phyloP scores from a whole-genome alignment of 495 filamentous ascomycete genomes.

The Xylaria bambusicola region DNA sequence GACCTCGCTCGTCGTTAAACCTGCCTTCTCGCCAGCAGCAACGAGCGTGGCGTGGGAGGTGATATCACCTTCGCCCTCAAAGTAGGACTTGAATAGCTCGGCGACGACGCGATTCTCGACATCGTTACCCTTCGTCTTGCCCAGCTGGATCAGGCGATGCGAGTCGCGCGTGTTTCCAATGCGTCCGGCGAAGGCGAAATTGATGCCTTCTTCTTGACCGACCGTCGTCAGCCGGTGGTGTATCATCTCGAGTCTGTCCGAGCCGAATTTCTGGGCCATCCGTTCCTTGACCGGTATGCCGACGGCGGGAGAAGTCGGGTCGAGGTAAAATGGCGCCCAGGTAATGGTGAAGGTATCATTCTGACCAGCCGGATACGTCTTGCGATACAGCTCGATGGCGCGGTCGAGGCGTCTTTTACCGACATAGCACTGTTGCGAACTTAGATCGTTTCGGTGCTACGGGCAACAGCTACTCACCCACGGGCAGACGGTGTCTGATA shows the following conservation, averaged over 20 bases:
- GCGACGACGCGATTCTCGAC: slow-evolving; percentile 68
- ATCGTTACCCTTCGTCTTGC: slow-evolving; percentile 54
- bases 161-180: slow-evolving; percentile 74
- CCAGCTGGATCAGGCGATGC: slow-evolving; percentile 71
- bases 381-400: slow-evolving; percentile 64
- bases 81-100: slow-evolving; percentile 69
- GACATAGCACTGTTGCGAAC: slow-evolving; percentile 64
- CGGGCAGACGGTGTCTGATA: slow-evolving; percentile 77
- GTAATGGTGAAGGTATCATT: slow-evolving; percentile 66
- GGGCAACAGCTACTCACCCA: slow-evolving; percentile 44
- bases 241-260: slow-evolving; percentile 54
- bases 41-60: slow-evolving; percentile 62
- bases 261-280: slow-evolving; percentile 43
- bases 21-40: slow-evolving; percentile 62
- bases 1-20: slow-evolving; percentile 60
- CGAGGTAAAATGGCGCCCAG: slow-evolving; percentile 78
- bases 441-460: slow-evolving; percentile 11
- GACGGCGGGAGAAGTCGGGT: slow-evolving; percentile 56
- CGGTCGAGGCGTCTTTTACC: slow-evolving; percentile 70
- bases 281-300: slow-evolving; percentile 28
- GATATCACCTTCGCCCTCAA: slow-evolving; percentile 77
- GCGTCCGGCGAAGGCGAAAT: slow-evolving; percentile 68
- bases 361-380: slow-evolving; percentile 50
- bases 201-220: slow-evolving; percentile 64
- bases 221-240: slow-evolving; percentile 52